These are phyloP conservation scores for Echria macrotheca DNA, from an alignment of 495 filamentous ascomycete genomes.

Conservation along the genomic window DNA sequence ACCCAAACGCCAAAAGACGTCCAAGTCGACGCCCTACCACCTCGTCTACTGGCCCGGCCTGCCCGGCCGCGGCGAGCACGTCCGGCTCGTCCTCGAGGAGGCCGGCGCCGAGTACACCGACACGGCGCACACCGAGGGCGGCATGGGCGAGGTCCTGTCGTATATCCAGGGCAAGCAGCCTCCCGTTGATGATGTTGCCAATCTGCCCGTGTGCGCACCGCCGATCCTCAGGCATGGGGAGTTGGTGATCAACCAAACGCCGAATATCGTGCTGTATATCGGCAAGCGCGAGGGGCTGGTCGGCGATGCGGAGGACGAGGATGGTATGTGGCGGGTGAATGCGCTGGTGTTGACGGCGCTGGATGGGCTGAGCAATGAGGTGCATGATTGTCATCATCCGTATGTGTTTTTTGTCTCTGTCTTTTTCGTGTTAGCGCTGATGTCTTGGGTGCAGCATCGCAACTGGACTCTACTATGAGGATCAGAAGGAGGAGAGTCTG, in stretches of 20 bases:
- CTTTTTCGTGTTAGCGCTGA: no score
- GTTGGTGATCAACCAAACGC: constrained; percentile 55
- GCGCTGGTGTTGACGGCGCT: constrained; percentile 58
- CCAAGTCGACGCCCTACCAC: constrained; percentile 44
- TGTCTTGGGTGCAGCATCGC: no score
- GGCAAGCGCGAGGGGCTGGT: constrained; percentile 49
- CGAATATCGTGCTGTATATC: constrained; percentile 61
- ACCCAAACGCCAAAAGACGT: constrained; percentile 38
- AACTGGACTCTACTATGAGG: constrained; percentile 53
- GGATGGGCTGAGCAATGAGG: constrained; percentile 58
- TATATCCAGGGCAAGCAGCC: constrained; percentile 30
- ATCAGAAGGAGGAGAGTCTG: constrained; percentile 57
- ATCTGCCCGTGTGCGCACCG: constrained; percentile 57
- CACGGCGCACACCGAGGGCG: constrained; percentile 38
- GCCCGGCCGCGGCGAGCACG: constrained; percentile 60
- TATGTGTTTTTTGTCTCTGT: no score
- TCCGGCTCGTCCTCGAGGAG: constrained; percentile 62
- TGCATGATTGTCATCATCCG: constrained; percentile 66
- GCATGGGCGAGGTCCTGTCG: constrained; percentile 31
- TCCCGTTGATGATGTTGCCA: constrained; percentile 39
- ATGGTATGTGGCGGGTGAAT: constrained; percentile 47
- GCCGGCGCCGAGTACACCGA: constrained; percentile 56
- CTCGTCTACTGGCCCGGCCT: constrained; percentile 61
- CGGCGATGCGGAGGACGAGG: constrained; percentile 34
- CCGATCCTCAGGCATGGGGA: constrained; percentile 55